Evolutionary conservation across 805 yeast species (phyloP), one percentile per base, ranked within the genome.

Genomic region (Maudiozyma serrabonitensis): DNA sequence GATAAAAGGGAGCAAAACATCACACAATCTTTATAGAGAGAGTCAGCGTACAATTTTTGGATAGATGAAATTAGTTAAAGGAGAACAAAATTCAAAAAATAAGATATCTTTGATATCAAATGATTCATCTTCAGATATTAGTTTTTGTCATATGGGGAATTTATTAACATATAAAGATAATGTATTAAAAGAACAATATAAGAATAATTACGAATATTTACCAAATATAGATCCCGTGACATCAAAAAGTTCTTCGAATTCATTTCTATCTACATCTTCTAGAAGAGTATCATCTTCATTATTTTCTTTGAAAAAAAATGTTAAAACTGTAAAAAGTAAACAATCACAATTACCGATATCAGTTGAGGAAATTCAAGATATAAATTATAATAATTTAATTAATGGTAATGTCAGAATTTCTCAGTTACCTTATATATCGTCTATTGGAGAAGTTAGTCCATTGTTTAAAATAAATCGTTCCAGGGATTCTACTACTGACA

Each of bases 311-410:
- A 35, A 35, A 7, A 35, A 35, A 35, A 13, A 35, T 15, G 18
- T 16, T n/a, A 35, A 15, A 35, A 8, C 8, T 7, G 15, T 16
- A 15, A 35, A 35, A 13, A n/a, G 4, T 35, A 38, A 38, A 38
- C 26, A 16, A 13, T n/a, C 19, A 13, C 9, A 35, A 7, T 35
- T 35, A 15, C 49, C 49, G 3, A 46, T 46, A 8, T 32, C 49
- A 4, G 43, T 46, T 11, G 41, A 46, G 16, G 49, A 46, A 16
- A 46, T 46, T 18, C 49, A 46, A 25, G 7, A 7, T 9, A 41
- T 41, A 6, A 46, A 46, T 41, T 15, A 25, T 8, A 39, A 41
- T 16, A 46, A 46, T 9, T 18, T 46, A 3, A 19, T 32, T 2
- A 23, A 41, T 6, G 34, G 31, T 4, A 23, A 40, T 7, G 6